These are phyloP conservation scores for Cladosporium sp. DNA, from an alignment of 2,329 filamentous ascomycete genomes.

Conservation along the genomic window DNA sequence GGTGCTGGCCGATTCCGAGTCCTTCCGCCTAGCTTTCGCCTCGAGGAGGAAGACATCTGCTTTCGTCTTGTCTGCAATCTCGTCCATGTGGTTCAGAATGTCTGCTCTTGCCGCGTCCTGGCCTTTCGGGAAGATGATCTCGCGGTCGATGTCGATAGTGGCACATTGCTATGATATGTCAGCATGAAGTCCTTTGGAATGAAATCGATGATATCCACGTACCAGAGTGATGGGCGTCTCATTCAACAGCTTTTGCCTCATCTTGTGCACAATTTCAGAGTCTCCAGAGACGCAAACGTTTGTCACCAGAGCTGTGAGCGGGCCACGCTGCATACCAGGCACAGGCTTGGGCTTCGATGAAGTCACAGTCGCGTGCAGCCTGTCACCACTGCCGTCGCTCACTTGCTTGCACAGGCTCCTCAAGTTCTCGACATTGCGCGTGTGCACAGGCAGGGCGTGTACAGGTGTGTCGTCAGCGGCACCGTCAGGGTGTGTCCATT, in stretches of 20 bases:
- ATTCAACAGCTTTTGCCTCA: conserved; percentile 84
- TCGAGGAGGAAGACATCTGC: conserved; percentile 96
- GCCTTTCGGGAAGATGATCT: conserved; percentile 74
- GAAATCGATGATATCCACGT: conserved; percentile 47
- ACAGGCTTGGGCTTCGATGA: conserved; percentile 73
- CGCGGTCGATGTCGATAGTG: conserved; percentile 88
- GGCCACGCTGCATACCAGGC: conserved; percentile 53
- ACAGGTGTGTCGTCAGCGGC: conserved; percentile 81
- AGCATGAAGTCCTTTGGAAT: neutral
- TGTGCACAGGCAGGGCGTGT: conserved; percentile 89
- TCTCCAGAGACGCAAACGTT: conserved; percentile 91
- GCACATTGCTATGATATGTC: conserved; percentile 21
- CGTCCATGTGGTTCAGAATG: conserved; percentile 82
- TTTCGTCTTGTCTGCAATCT: conserved; percentile 82
- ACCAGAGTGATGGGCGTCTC: conserved; percentile 91
- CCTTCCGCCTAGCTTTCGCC: conserved; percentile 70
- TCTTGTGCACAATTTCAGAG: conserved; percentile 84
- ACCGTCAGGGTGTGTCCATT: conserved; percentile 91
- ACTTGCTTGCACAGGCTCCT: conserved; percentile 80
- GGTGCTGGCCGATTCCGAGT: conserved; percentile 75
- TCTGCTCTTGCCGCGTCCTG: conserved; percentile 62
- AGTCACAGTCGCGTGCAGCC: conserved; percentile 80
- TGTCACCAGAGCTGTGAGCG: conserved; percentile 59
- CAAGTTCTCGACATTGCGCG: conserved; percentile 79
- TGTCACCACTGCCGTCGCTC: conserved; percentile 62